Evolutionary conservation across 495 filamentous ascomycete genomes (phyloP), one percentile per base, ranked within the genome.

Genomic region (Hypomontagnella submonticulosa): DNA sequence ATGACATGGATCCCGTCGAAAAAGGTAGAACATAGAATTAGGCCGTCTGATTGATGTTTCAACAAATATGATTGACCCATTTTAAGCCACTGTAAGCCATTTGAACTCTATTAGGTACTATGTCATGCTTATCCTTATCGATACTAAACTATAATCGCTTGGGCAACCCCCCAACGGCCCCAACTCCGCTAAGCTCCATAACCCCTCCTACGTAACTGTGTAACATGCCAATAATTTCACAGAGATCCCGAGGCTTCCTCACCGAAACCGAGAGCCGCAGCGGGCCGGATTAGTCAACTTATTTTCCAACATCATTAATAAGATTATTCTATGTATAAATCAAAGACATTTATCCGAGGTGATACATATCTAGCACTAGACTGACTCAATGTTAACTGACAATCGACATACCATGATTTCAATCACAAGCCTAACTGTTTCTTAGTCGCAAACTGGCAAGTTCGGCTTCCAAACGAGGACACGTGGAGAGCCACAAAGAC

Each of bases 91-190:
- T 10, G 2, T 13, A 38, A 38, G 36, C 23, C 23, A 3, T 27
- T 6, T 6, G 2, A 27, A 38, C 3, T n/a, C 2, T 27, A 53
- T 27, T 33, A 23, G 18, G 38, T 27, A 53, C 15, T 52, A 43
- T 59, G 44, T 50, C 34, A 38, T 47, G 20, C 33, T 59, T 33
- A 49, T 47, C 11, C 15, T 66, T 66, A 66, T 66, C 62, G 62
- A 66, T 66, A 66, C 27, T n/a, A 49, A 10, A 12, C 20, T 12
- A 20, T 23, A 18, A 16, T 12, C 1, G 16, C 42, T 12, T 18
- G 19, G 12, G 11, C n/a, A 20, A 18, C 12, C 49, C 61, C 54
- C 55, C 55, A 59, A 54, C 47, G 58, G 30, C 13, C 57, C 38
- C 27, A 18, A 9, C 23, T 6, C 23, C 23, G 23, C 23, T 3